Evolutionary conservation across 352 stramenopile genomes (phyloP), one percentile per base, ranked within the genome.

Genomic region (Pythium rishiriense): DNA sequence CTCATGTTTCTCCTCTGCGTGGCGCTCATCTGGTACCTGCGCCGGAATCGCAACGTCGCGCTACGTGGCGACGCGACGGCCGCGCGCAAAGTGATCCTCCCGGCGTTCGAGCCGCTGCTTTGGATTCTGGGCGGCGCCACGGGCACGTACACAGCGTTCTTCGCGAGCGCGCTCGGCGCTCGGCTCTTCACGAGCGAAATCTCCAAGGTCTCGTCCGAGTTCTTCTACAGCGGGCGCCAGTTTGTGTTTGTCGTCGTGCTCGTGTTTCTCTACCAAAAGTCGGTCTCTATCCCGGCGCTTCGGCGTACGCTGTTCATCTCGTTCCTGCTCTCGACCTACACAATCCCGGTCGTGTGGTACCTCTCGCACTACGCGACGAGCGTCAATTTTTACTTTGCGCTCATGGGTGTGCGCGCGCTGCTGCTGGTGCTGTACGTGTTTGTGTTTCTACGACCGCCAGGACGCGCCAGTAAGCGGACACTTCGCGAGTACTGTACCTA

Each of bases 101-200:
- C 85, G 5, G 79, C 80, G 12, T 91, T 88, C 47, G 83, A 87
- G 63, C 83, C 83, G 3, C 59, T 91, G 31, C 62, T 91, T 4
- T 85, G 74, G 76, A 66, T 91, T 11, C 64, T 68, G 2, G 61
- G 52, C 21, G 61, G 19, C n/a, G 53, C 61, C 22, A 68, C 61
- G 5, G 52, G 52, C n/a, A 42, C 22, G 3, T 68, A 68, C 35
- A 54, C 52, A 11, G 6, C 37, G 17, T 68, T 63, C 46, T 62
- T 68, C 15, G 37, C 48, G 2, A 84, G 78, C 69, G 58, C 88
- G 2, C 62, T 93, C 21, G 68, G 60, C 17, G 37, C 43, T 8
- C 14, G 10, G 4, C 73, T 68, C 14, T 68, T 46, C 39, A 58
- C 75, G 0, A 69, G 69, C 19, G 39, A 67, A 0, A 88, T 84